Conservation (phyloP, 768 basidiomycete genomes). For the Sporobolomyces phaffii region DNA sequence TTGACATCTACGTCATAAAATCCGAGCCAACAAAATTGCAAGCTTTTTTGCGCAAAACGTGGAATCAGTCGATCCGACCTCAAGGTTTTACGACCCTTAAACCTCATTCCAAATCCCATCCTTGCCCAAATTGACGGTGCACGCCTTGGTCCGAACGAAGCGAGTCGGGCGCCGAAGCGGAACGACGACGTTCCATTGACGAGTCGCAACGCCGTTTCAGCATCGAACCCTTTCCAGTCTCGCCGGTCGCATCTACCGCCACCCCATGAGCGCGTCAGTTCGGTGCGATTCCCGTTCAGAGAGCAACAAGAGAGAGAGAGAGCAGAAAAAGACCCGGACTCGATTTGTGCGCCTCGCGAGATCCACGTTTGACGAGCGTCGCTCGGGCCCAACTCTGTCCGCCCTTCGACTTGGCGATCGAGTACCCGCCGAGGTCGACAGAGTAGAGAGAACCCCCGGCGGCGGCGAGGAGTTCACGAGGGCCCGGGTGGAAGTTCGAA, state of each 20-base stretch:
- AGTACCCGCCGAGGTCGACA: slow-evolving; percentile 9
- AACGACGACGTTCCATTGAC: too few relatives aligned
- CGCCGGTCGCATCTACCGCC: too few relatives aligned
- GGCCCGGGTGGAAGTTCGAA: neutral
- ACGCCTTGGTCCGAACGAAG: neutral
- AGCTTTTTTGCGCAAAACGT: too few relatives aligned
- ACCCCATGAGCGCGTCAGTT: too few relatives aligned
- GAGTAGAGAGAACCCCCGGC: neutral
- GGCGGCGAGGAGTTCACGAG: neutral
- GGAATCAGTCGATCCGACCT: too few relatives aligned
- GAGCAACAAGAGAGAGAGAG: neutral
- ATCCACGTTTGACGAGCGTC: neutral
- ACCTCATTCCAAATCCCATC: neutral
- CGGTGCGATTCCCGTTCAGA: too few relatives aligned
- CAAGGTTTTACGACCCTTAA: too few relatives aligned
- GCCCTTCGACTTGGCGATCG: neutral
- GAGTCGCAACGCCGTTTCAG: too few relatives aligned
- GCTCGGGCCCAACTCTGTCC: neutral
- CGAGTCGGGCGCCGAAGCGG: neutral
- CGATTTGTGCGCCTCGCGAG: too few relatives aligned
- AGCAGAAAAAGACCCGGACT: neutral
- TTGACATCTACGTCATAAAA: too few relatives aligned
- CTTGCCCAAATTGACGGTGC: neutral
- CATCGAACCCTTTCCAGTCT: too few relatives aligned
- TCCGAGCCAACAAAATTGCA: too few relatives aligned